Percentiles rank a stretch among this genome's conserved stretches.
Conservation (phyloP, 768 basidiomycete genomes). For the Lactarius evosmus region DNA sequence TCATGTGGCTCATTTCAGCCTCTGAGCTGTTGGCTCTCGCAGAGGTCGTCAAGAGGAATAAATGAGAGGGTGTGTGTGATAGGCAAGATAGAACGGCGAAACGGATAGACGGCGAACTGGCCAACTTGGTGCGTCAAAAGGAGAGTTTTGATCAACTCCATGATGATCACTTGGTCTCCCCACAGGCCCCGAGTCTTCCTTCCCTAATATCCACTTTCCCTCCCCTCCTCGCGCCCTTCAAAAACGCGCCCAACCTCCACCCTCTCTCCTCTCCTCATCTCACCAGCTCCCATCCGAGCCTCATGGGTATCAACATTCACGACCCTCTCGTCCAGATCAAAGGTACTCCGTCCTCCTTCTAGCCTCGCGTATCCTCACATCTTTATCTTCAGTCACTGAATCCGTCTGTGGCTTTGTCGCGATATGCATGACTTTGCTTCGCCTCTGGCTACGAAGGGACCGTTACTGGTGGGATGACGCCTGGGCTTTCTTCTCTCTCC, state of each 20-base stretch:
- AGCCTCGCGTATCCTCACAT: neutral
- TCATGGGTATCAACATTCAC: constrained; percentile 25
- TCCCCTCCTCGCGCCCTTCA: neutral
- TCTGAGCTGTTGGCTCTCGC: neutral
- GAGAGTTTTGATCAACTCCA: neutral
- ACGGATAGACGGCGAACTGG: no score
- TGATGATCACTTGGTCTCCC: neutral
- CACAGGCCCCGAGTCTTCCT: neutral
- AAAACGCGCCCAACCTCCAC: neutral
- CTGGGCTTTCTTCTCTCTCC: constrained; percentile 30
- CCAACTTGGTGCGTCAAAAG: no score
- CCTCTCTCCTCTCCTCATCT: neutral
- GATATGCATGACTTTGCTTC: constrained; percentile 29
- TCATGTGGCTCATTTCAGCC: neutral
- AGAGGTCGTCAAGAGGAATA: neutral
- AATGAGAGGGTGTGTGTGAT: no score
- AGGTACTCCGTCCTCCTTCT: neutral
- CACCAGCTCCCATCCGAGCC: neutral
- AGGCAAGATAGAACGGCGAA: no score
- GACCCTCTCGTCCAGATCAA: constrained; percentile 27
- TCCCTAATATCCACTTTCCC: neutral
- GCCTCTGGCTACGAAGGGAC: constrained; percentile 29
- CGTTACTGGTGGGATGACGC: constrained; percentile 34
- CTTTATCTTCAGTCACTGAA: constrained; percentile 28
- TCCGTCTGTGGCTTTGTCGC: constrained; percentile 30